Evolutionary conservation across 208 protist species (phyloP).

Genomic region (Naegleria gruberi): DNA sequence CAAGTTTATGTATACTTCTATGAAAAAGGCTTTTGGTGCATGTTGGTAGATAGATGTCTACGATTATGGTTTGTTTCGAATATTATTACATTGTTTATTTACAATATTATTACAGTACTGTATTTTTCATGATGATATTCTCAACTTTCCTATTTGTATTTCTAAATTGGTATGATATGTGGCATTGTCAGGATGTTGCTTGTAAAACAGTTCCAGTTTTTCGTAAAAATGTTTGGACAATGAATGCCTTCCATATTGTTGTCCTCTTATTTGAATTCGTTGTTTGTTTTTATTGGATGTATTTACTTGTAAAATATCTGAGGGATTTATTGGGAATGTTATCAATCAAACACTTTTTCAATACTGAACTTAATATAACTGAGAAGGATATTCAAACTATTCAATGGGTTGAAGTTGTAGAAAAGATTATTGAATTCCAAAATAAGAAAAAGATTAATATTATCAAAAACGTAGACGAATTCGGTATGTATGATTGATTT

Average conservation of each 20-base stretch:
- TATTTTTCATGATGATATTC: constrained; percentile 41
- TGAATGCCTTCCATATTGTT: constrained; percentile 22
- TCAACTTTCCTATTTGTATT: constrained; percentile 40
- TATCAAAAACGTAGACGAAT: neutral
- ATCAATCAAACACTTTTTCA: constrained; percentile 31
- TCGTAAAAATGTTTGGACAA: neutral
- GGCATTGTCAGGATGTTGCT: neutral
- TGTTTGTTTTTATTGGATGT: constrained; percentile 35
- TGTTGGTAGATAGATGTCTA: constrained; percentile 29
- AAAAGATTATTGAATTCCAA: constrained; percentile 30
- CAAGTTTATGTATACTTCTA: constrained; percentile 40
- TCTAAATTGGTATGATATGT: constrained; percentile 36
- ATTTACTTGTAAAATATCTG: constrained; percentile 29
- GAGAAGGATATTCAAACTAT: constrained; percentile 40
- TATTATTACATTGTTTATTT: neutral
- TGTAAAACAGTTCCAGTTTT: neutral
- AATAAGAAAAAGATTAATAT: constrained; percentile 19
- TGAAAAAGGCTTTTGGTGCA: constrained; percentile 43
- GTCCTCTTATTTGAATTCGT: constrained; percentile 30
- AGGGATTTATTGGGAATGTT: neutral
- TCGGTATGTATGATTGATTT: constrained; percentile 11
- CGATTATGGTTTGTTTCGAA: constrained; percentile 32
- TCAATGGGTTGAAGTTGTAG: constrained; percentile 36
- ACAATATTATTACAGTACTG: constrained; percentile 25
- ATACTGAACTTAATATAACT: constrained; percentile 26